Conservation (phyloP, 2,329 filamentous ascomycete species). For the Trichoderma breve region DNA sequence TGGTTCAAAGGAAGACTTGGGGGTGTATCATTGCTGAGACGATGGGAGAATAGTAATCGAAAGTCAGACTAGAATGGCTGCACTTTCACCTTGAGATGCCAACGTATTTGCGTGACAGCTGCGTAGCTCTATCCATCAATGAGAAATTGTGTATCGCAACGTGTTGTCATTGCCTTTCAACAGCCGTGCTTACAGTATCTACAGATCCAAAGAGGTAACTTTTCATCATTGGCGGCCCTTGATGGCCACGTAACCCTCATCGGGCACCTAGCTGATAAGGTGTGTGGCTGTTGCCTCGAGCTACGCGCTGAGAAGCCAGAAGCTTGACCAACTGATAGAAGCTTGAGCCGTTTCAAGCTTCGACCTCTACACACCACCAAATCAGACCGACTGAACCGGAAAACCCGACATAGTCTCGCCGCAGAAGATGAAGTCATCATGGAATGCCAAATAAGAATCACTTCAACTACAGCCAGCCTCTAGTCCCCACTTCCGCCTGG, state of each 20-base stretch:
- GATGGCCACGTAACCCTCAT: background rate
- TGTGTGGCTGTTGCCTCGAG: background rate
- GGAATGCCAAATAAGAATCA: background rate
- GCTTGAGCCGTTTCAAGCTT: background rate
- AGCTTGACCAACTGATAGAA: background rate
- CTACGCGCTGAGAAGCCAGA: background rate
- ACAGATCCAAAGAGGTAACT: background rate
- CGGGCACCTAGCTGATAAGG: background rate
- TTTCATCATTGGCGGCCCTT: background rate
- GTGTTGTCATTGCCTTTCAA: background rate
- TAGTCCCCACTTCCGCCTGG: background rate
- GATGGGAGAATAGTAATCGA: background rate
- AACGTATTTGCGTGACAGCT: background rate
- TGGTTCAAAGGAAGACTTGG: background rate
- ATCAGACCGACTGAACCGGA: background rate
- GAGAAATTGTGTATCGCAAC: background rate
- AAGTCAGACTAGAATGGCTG: background rate
- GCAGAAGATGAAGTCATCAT: background rate
- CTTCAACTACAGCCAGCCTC: background rate
- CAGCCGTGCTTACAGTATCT: background rate
- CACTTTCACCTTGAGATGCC: background rate
- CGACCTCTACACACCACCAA: background rate
- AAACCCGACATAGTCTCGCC: background rate
- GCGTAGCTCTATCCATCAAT: background rate
- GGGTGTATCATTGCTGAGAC: background rate